These are phyloP conservation scores for Nemophila menziesii DNA, from an alignment of 257 asterid species.

Conservation along the genomic window DNA sequence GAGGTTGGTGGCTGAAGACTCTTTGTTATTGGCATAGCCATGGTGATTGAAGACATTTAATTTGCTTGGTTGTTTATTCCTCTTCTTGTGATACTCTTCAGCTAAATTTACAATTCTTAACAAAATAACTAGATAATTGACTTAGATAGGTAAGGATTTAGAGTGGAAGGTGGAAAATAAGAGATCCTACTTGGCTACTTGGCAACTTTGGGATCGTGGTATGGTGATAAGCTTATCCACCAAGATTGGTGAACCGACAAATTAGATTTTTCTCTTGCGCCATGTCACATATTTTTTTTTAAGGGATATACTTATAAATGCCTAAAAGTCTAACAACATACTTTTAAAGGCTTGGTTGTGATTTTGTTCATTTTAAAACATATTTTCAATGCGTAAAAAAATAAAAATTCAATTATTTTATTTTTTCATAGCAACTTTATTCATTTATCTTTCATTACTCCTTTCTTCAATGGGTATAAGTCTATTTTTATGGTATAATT, in stretches of 20 bases:
- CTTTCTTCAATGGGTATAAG: too few species aligned
- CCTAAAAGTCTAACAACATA: too few species aligned
- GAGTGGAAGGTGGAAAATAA: conserved; percentile 18
- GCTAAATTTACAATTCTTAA: too few species aligned
- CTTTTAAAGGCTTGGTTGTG: too few species aligned
- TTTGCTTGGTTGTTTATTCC: background rate
- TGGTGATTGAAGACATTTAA: conserved; percentile 32
- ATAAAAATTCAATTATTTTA: too few species aligned
- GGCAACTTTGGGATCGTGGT: conserved; percentile 19
- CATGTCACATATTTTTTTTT: background rate
- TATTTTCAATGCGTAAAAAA: too few species aligned
- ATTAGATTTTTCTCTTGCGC: background rate
- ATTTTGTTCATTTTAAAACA: too few species aligned
- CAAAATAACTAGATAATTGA: too few species aligned
- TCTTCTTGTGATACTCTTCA: background rate
- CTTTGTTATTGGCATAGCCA: conserved; percentile 24
- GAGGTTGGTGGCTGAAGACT: conserved; percentile 14
- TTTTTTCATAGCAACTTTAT: too few species aligned
- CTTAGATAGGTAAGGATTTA: background rate
- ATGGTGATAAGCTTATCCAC: conserved; percentile 27
- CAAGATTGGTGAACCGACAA: conserved; percentile 1
- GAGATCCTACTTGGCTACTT: conserved; percentile 19
- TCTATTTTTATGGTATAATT: too few species aligned
- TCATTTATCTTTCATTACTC: too few species aligned
- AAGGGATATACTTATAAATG: too few species aligned